Conservation (phyloP, 2,329 filamentous ascomycete species). For the Trichoderma citrinoviride region DNA sequence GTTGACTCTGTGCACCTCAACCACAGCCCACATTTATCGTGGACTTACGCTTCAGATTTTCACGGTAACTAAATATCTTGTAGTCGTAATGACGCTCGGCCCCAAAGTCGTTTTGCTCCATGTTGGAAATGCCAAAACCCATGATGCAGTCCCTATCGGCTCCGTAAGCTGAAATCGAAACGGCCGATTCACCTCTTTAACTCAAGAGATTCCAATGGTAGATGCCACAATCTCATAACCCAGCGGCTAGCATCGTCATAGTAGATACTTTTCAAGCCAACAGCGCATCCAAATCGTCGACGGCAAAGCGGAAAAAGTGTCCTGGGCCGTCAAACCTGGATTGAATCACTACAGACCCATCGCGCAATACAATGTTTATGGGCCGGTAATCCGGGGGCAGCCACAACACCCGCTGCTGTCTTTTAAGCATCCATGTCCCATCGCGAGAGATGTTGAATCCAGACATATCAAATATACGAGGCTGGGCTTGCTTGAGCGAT, state of each 20-base stretch:
- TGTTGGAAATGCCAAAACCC: not conserved
- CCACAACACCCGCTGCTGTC: not conserved
- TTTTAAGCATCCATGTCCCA: not conserved
- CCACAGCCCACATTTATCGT: no score
- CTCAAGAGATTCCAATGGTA: not conserved
- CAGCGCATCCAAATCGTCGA: not conserved
- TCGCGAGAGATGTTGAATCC: not conserved
- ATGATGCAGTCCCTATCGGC: slow-evolving; percentile 1
- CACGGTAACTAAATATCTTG: no score
- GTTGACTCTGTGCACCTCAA: no score
- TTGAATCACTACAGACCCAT: not conserved
- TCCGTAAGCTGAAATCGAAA: not conserved
- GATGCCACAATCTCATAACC: not conserved
- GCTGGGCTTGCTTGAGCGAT: no score
- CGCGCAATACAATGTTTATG: not conserved
- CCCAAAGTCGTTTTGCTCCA: not conserved
- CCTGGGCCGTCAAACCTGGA: fast-evolving
- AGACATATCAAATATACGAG: not conserved
- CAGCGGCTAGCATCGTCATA: not conserved
- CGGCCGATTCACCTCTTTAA: not conserved
- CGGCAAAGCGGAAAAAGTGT: not conserved
- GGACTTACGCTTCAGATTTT: no score
- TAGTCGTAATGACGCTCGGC: no score
- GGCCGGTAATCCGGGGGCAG: not conserved
- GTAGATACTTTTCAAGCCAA: not conserved